Base-by-base conservation (phyloP, 2,329 filamentous ascomycete genomes). In the Claviceps quebecensis region DNA sequence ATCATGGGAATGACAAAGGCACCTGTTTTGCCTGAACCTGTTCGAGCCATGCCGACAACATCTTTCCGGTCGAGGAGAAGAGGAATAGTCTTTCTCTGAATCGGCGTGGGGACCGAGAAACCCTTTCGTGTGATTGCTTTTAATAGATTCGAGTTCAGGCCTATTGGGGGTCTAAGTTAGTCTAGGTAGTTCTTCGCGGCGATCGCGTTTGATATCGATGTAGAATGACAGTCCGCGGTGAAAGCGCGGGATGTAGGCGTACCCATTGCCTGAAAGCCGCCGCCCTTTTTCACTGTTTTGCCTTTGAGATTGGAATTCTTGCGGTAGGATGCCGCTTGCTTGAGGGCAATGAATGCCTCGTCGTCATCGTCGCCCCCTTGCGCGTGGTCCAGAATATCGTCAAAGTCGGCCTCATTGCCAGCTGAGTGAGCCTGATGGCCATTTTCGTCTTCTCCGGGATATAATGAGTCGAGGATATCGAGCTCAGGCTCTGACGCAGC, bases 1-100 rank as follows among this genome's bases (percentile, higher is more conserved):
- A 98, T 89, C 91, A 98, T 95, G 44, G 93, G 93, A 57, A 98
- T 94, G 26, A 97, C 89, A 67, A 98, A 98, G 22, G 93, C 93
- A 1, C 90, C 93, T 1, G 94, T 98, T 73, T 98, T 98, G 72
- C 93, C 93, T 19, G 90, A 97, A 65, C 93, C 93, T n/a, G 94
- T 98, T 58, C 94, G 78, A 7, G 93, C 93, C 93, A 98, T 98
- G 58, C 90, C 94, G 23, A 98, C 91, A n/a, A 97, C 87, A 75
- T 98, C 93, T 69, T 89, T 87, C 50, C 85, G 80, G 55, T 94
- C 86, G 59, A 97, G 74, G 51, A 98, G 81, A 51, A 97, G 74
- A 4, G 93, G 94, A 47, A 98, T 95, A 2, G 93, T 87, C 69
- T 97, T 97, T 59, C 93, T 81, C 72, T 98, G 93, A 67, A 98